phyloP scores from a whole-genome alignment of 768 basidiomycete species.

The Myochromella boudieri region DNA sequence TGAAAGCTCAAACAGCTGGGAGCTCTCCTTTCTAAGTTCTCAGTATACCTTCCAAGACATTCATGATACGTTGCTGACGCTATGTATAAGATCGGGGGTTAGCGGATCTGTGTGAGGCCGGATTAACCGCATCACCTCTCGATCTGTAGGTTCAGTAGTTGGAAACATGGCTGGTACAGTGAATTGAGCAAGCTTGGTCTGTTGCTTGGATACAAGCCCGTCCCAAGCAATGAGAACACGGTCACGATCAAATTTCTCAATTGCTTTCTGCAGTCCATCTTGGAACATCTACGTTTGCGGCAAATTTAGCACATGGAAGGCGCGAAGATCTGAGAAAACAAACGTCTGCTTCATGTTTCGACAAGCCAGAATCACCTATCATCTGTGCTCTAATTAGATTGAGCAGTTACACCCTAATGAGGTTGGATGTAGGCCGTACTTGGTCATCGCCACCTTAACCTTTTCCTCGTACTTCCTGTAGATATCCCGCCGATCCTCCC shows the following conservation, averaged over 20 bases:
- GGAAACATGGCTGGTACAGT: slow-evolving; percentile 73
- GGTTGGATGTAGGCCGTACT: slow-evolving; percentile 40
- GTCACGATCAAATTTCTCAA: slow-evolving; percentile 68
- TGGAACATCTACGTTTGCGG: slow-evolving; percentile 56
- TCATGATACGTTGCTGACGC: slow-evolving; percentile 71
- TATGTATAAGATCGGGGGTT: slow-evolving; percentile 24
- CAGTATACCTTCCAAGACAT: slow-evolving; percentile 61
- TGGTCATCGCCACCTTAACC: slow-evolving; percentile 64
- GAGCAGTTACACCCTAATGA: background rate
- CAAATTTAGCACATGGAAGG: slow-evolving; percentile 5
- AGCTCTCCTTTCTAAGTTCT: slow-evolving; percentile 14
- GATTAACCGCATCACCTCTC: slow-evolving; percentile 48
- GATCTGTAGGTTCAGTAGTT: slow-evolving; percentile 44
- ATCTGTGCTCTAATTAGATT: slow-evolving; percentile 55
- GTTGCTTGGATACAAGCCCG: slow-evolving; percentile 68
- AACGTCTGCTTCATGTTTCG: slow-evolving; percentile 71
- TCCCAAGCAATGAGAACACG: slow-evolving; percentile 77
- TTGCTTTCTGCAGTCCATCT: slow-evolving; percentile 61
- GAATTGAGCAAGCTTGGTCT: slow-evolving; percentile 56
- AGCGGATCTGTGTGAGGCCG: background rate
- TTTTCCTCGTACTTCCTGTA: slow-evolving; percentile 68
- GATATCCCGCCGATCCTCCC: slow-evolving; percentile 65
- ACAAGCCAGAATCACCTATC: slow-evolving; percentile 56
- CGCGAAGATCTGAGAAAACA: slow-evolving; percentile 1
- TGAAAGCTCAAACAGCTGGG: background rate